A percentile compares a stretch with the other conserved stretches of the same genome.
phyloP scores from a whole-genome alignment of 805 yeast genomes.

The Phaffomyces antillensis region DNA sequence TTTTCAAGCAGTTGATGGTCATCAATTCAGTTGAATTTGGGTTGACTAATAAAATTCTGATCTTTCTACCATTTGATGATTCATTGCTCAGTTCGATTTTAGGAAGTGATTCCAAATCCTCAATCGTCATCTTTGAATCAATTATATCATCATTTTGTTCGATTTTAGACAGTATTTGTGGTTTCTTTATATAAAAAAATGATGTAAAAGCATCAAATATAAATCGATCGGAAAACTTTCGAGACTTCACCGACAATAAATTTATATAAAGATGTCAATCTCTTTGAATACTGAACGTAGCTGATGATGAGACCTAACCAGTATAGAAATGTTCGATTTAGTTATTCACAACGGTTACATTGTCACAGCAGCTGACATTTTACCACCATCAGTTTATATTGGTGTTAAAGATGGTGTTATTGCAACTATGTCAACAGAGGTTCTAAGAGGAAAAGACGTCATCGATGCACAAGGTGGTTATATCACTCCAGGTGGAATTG shows the following conservation, averaged over 20 bases:
- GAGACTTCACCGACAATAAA: not conserved
- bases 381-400: constrained; percentile 32
- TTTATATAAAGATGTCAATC: too few species aligned
- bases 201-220: not conserved
- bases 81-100: constrained; percentile 4
- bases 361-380: constrained; percentile 26
- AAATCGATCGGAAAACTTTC: not conserved
- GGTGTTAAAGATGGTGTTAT: constrained; percentile 36
- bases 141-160: not conserved
- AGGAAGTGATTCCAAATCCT: constrained; percentile 11
- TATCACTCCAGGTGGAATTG: constrained; percentile 47
- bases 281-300: too few species aligned
- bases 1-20: constrained; percentile 26
- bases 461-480: constrained; percentile 42
- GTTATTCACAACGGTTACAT: constrained; percentile 27
- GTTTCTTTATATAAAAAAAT: not conserved
- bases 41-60: constrained; percentile 24
- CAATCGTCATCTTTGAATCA: constrained; percentile 4
- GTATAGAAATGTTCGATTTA: constrained; percentile 10
- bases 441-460: constrained; percentile 19
- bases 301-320: too few species aligned
- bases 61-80: not conserved
- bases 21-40: constrained; percentile 26
- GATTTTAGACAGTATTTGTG: not conserved
- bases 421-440: constrained; percentile 28